Evolutionary conservation across 495 filamentous ascomycete species (phyloP).

Genomic region (Penicillium desertorum): DNA sequence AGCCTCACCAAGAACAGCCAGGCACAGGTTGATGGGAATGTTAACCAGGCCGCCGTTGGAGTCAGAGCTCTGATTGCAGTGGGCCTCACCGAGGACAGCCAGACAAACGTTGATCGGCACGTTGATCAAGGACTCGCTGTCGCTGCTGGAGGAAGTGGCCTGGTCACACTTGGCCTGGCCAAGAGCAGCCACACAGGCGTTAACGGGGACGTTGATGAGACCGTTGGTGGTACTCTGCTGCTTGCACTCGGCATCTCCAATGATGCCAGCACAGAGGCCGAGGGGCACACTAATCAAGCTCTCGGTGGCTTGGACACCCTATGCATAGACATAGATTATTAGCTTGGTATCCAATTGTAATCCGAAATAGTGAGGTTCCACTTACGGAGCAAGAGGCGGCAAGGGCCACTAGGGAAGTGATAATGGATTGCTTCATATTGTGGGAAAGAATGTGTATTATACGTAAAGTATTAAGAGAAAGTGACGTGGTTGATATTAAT

Average conservation of each 20-base stretch:
- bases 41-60: conserved; percentile 13
- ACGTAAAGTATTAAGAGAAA: too few species aligned
- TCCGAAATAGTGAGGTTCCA: background rate
- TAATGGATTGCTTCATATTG: conserved; percentile 32
- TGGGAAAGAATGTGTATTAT: too few species aligned
- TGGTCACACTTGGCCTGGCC: conserved; percentile 35
- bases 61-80: conserved; percentile 10
- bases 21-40: conserved; percentile 18
- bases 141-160: conserved; percentile 12
- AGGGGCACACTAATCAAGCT: background rate
- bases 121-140: conserved; percentile 29
- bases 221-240: conserved; percentile 8
- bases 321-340: conserved; percentile 3
- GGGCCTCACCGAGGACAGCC: conserved; percentile 18
- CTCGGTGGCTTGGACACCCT: conserved; percentile 19
- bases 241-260: conserved; percentile 12
- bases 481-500: too few species aligned
- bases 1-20: conserved; percentile 30
- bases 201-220: conserved; percentile 32
- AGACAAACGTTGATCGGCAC: conserved; percentile 34
- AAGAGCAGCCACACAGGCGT: conserved; percentile 28
- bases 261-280: conserved; percentile 3
- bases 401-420: conserved; percentile 28
- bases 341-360: background rate
- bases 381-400: conserved; percentile 27